Evolutionary conservation across 345 rosid genomes (phyloP), one percentile per base, ranked within the genome.

Genomic region (Citrus cavaleriei): DNA sequence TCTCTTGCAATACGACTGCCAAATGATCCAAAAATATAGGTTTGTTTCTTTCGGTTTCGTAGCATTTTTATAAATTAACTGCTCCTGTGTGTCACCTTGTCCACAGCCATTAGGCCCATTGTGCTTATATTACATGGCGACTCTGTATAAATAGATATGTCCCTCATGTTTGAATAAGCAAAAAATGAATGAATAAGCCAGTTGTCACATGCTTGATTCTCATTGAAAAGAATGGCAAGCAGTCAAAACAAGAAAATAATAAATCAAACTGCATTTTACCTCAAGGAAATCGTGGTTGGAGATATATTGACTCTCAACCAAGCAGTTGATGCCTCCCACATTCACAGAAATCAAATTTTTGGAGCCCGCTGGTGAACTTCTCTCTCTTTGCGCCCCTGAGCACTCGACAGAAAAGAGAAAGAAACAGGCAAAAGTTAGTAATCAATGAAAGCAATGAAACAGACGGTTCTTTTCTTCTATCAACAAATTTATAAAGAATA

Each of bases 241-340:
- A 55, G 4, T 40, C 63, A 51, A 79, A 54, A 37, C 40, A 30
- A 19, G 38, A 60, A 25, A 25, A 70, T 13, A 14, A 32, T 40
- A 32, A 79, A 68, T 57, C 10, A 27, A 24, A 37, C 16, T 12
- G 38, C 42, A 32, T 68, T 19, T 77, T 78, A 92, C 98, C 98
- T 90, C 91, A 12, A 86, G 89, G 82, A 96, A 96, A 74, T 93
- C 90, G 0, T 91, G 91, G 88, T 93, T 96, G 61, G 99, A 96
- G 81, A 96, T 88, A 83, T 86, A 91, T 83, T 80, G 95, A 83
- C 90, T 87, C 81, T 88, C 93, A 21, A 96, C 93, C 55, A 75
- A 59, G 69, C 92, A 91, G 67, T 83, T 85, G 79, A 85, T 81
- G 51, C 97, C 92, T 61, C 91, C 92, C 2, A 93, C 87, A 27